Percentiles rank a stretch among this genome's conserved stretches.
Evolutionary conservation across 192 early-diverging fungal genomes (phyloP).

Genomic region (Helicostylum pulchrum): DNA sequence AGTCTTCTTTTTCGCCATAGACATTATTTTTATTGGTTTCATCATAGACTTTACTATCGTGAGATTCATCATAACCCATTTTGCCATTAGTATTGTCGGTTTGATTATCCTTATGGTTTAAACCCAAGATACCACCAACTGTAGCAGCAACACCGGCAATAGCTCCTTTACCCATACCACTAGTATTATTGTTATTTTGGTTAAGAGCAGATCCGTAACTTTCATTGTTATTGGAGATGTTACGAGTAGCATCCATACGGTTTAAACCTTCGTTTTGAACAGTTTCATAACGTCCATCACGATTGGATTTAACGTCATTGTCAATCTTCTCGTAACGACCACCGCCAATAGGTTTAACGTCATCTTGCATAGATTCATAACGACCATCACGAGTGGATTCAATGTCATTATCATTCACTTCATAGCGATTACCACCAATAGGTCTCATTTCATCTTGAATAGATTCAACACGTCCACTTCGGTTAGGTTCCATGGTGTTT

Average conservation of each 20-base stretch:
- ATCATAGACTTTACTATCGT: neutral
- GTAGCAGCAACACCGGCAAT: neutral
- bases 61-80: neutral
- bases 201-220: neutral
- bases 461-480: neutral
- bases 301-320: neutral
- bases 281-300: neutral
- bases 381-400: neutral
- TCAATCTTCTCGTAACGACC: neutral
- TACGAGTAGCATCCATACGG: neutral
- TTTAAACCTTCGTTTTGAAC: neutral
- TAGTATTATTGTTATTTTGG: neutral
- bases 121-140: neutral
- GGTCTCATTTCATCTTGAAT: neutral
- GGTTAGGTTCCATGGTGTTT: neutral
- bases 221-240: neutral
- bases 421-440: neutral
- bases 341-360: neutral
- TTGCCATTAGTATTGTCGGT: neutral
- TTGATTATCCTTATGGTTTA: neutral
- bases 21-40: neutral
- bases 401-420: neutral
- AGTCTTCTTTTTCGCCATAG: neutral
- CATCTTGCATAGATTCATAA: neutral
- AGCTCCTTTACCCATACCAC: neutral